These are phyloP conservation scores for Neurospora tetrasperma DNA, from an alignment of 495 filamentous ascomycete species.

Conservation along the genomic window DNA sequence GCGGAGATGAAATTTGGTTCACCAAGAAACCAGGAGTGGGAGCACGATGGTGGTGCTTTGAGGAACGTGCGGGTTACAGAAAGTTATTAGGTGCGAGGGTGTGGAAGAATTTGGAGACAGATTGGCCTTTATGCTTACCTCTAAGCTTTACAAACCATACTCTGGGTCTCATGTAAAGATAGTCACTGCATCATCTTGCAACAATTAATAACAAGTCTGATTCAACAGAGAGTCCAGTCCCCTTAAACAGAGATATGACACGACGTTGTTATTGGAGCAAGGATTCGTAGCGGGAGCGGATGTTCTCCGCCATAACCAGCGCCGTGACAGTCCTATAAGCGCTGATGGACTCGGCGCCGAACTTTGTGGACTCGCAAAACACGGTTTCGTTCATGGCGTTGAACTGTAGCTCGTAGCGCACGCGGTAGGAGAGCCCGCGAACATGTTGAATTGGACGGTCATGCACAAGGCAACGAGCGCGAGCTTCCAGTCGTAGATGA, in stretches of 20 bases:
- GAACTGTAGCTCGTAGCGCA: slow-evolving; percentile 47
- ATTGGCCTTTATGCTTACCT: neutral
- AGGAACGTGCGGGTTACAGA: neutral
- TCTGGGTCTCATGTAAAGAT: neutral
- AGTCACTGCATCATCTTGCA: neutral
- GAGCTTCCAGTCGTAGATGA: slow-evolving; percentile 50
- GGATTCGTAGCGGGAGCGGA: slow-evolving; percentile 33
- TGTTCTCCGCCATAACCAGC: slow-evolving; percentile 46
- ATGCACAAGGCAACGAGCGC: slow-evolving; percentile 41
- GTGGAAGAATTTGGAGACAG: neutral
- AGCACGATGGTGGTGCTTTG: neutral
- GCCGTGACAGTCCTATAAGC: slow-evolving; percentile 49
- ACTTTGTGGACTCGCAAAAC: slow-evolving; percentile 48
- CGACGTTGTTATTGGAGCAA: slow-evolving; percentile 32
- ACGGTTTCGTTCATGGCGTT: slow-evolving; percentile 44
- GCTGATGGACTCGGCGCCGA: slow-evolving; percentile 50
- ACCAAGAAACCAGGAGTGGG: neutral
- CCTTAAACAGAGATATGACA: neutral
- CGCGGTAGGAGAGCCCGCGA: slow-evolving; percentile 41
- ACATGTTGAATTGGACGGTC: slow-evolving; percentile 37
- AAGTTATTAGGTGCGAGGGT: too few species aligned
- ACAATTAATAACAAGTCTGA: neutral
- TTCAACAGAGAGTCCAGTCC: neutral
- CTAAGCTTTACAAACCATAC: neutral
- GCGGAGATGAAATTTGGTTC: neutral